Conservation (phyloP, 73 alveolate species). For the Stentor coeruleus region DNA sequence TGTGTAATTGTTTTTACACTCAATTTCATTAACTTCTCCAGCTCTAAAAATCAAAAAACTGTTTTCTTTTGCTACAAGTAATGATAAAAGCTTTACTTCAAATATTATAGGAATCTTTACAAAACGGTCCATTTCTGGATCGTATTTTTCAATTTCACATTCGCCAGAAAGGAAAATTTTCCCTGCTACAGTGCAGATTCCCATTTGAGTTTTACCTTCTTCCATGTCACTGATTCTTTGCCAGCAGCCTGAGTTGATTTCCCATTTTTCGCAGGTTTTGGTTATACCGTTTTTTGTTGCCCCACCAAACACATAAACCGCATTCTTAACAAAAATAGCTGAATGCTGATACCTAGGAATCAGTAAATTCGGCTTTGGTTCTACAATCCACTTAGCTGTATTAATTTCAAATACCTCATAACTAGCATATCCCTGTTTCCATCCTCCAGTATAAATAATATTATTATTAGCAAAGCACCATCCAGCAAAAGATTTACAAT, state of each 20-base stretch:
- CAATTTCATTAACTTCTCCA: background rate
- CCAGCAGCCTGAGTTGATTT: background rate
- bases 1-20: background rate
- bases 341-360: conserved; percentile 7
- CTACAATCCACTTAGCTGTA: background rate
- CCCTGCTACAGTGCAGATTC: background rate
- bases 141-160: background rate
- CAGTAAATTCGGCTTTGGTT: background rate
- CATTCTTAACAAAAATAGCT: background rate
- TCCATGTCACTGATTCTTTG: background rate
- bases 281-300: background rate
- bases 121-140: background rate
- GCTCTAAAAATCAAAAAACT: conserved; percentile 9
- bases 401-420: conserved; percentile 1
- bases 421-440: background rate
- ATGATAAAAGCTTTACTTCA: background rate
- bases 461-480: background rate
- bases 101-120: background rate
- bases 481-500: background rate
- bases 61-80: background rate
- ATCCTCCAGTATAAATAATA: conserved; percentile 19
- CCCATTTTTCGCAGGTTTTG: conserved; percentile 17
- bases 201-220: conserved; percentile 2
- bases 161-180: conserved; percentile 19
- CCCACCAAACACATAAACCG: conserved; percentile 14